Evolutionary conservation across 306 rosid species (phyloP).

Genomic region (Vigna reflexopilosa): DNA sequence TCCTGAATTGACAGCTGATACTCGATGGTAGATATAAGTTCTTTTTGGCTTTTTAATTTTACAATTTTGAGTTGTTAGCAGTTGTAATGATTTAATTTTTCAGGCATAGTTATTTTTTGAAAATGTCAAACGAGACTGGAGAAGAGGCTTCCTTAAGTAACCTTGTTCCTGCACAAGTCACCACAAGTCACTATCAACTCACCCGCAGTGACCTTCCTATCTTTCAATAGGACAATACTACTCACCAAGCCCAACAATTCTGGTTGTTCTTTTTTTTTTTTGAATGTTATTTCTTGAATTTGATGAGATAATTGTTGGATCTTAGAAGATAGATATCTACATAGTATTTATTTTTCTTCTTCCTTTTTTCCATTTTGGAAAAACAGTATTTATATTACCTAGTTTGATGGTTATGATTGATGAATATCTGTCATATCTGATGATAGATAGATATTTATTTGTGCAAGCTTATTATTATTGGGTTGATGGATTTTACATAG

Average conservation of each 20-base stretch:
- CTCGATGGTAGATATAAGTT: conserved; percentile 70
- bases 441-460: no score
- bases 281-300: background rate
- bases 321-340: conserved; percentile 13
- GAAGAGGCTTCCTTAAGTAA: conserved; percentile 77
- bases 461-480: no score
- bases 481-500: no score
- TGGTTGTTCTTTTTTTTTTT: conserved; percentile 19
- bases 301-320: conserved; percentile 18
- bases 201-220: conserved; percentile 73
- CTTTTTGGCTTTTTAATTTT: conserved; percentile 16
- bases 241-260: background rate
- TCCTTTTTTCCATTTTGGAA: background rate
- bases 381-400: background rate
- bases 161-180: conserved; percentile 53
- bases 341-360: background rate
- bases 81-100: conserved; percentile 42
- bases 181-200: conserved; percentile 43
- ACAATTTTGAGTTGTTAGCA: conserved; percentile 2
- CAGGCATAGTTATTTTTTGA: conserved; percentile 98
- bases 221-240: conserved; percentile 54
- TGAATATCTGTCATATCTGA: no score
- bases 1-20: conserved; percentile 96
- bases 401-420: no score
- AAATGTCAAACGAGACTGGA: conserved; percentile 61